Evolutionary conservation across 1,139 yeast genomes (phyloP), one percentile per base, ranked within the genome.

Genomic region (Geotrichum phurueaensis): DNA sequence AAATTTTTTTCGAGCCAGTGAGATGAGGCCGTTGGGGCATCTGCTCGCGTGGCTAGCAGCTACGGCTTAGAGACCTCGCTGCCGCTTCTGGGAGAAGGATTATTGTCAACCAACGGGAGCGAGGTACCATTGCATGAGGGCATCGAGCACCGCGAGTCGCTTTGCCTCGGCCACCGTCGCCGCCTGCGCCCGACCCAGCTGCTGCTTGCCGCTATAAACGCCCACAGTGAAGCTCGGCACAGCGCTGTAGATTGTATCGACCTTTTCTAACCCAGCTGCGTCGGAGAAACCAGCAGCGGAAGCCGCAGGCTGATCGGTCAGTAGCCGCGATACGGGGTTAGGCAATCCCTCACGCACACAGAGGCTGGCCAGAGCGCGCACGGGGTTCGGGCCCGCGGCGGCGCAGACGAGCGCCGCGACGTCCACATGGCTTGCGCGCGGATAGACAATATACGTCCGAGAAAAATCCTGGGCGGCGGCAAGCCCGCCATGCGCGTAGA

Each of bases 141-240:
- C 94, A 74, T 88, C 88, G 55, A 91, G 95, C 57, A 91, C 89
- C 39, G 97, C 95, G 73, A 97, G 84, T 47, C 91, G 88, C 74
- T 91, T 89, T 53, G 98, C 97, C 76, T 94, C 99, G 66, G 82
- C 83, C 68, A 94, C 78, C 53, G 96, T 88, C 15, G 95, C 80
- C 54, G 98, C 99, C 69, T 88, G 91, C 53, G 97, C 97, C 75
- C 94, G 97, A 58, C 98, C 97, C 62, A 94, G 79, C 75, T 90
- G 87, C 64, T 85, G 84, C 25, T 80, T 79, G 48, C 97, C 98
- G 61, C 87, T 81, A 74, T 91, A 94, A 0, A 90, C 96, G 59
- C 97, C 98, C 45, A 94, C 96, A 20, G 92, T 89, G 69, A 83
- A 94, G 53, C 91, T 86, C 27, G 99, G 96, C 60, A 89, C 84